Base-by-base conservation (phyloP, 1,139 yeast genomes). In the Wickerhamomyces sp. region DNA sequence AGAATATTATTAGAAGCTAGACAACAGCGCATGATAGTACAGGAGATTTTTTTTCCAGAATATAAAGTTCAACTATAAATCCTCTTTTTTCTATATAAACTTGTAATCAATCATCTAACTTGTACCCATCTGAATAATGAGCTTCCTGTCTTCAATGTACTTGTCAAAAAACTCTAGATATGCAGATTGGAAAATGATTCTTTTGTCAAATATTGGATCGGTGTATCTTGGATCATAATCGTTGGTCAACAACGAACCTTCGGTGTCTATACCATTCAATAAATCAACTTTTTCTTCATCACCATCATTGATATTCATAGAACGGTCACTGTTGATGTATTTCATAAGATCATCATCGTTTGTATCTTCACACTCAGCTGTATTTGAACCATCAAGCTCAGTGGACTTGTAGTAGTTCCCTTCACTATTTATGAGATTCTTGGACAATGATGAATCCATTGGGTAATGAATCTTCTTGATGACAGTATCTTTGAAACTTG, bases 221-320 rank as follows among this genome's bases (percentile, higher is more conserved):
- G 39, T 46, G 33, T 32, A 51, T 34, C 59, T 47, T 27, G 61
- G 60, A 42, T 58, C 60, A 43, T 42, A 56, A 42, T 58, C 61
- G 1, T 40, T 34, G 3, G 41, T 41, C 23, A 54, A 36, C 13
- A 58, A 29, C 1, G 45, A 30, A 0, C 57, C 55, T 13, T 44
- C 30, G 8, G 40, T 41, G 32, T 47, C 43, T 13, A 52, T 33
- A 23, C 39, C 46, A 32, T 54, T 40, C 1, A 51, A 14, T 4
- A 52, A 18, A 32, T 56, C 53, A 6, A 52, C 40, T 1, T 27
- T 36, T 3, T 39, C 44, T 0, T 29, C 31, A 4, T 29, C 31
- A 29, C 5, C 23, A 18, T 18, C 23, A 4, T 18, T 3, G 23
- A 18, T 18, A 18, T 18, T 18, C 23, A 18, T 18, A 18, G 3